Evolutionary conservation across 257 asterid species (phyloP).

Genomic region (Penstemon eatonii): DNA sequence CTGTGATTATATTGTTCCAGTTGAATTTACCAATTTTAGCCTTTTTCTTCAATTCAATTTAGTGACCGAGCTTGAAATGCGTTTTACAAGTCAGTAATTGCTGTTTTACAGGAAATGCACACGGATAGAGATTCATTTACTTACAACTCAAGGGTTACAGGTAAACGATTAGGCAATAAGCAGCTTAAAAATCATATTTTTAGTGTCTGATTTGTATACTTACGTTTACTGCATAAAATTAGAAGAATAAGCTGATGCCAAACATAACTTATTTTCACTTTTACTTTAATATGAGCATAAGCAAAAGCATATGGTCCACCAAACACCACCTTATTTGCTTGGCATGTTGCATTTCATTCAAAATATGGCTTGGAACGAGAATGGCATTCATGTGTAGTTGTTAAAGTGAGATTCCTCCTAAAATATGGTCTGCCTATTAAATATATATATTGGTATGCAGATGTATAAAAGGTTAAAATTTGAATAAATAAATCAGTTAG

Average conservation of each 20-base stretch:
- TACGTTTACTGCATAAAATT: too few species aligned
- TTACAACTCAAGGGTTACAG: slow-evolving; percentile 92
- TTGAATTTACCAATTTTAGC: neutral
- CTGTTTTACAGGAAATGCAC: slow-evolving; percentile 79
- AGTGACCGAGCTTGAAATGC: slow-evolving; percentile 16
- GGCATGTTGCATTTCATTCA: neutral
- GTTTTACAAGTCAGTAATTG: slow-evolving; percentile 20
- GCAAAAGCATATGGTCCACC: too few species aligned
- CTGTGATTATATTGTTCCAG: neutral
- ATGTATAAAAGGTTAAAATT: neutral
- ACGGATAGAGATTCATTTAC: slow-evolving; percentile 83
- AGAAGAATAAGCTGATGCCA: too few species aligned
- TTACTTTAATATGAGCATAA: too few species aligned
- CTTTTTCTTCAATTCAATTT: neutral
- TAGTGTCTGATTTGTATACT: too few species aligned
- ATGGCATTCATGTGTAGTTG: neutral
- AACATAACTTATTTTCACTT: too few species aligned
- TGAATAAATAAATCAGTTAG: neutral
- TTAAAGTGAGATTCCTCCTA: neutral
- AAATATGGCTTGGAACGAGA: neutral
- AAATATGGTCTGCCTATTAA: neutral
- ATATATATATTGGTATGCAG: neutral
- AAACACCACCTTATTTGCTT: neutral
- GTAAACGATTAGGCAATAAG: slow-evolving; percentile 34
- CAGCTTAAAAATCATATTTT: too few species aligned